These are phyloP conservation scores for Coemansia sp. DNA, from an alignment of 192 early-diverging fungal genomes.

Conservation along the genomic window DNA sequence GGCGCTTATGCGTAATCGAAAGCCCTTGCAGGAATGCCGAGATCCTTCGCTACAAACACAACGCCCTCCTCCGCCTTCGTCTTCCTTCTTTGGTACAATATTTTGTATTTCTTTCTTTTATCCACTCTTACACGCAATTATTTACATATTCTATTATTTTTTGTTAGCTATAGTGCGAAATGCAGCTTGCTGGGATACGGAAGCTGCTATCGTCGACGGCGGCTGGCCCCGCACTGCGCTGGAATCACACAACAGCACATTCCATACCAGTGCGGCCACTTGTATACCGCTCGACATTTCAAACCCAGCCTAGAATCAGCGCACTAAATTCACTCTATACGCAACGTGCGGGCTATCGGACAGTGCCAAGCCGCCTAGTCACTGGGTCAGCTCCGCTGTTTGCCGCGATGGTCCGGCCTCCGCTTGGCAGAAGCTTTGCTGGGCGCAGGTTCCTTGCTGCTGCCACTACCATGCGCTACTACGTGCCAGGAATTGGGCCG, in stretches of 20 bases:
- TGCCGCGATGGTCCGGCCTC: slow-evolving; percentile 16
- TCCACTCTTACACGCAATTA: not conserved
- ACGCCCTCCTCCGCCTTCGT: not conserved
- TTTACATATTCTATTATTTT: not conserved
- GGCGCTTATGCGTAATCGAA: slow-evolving; percentile 10
- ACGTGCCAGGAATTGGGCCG: slow-evolving; percentile 37
- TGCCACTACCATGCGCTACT: slow-evolving; percentile 45
- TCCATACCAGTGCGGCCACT: not conserved
- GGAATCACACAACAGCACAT: slow-evolving; percentile 7
- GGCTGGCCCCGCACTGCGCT: not conserved
- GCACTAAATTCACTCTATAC: not conserved
- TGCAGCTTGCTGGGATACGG: slow-evolving; percentile 23
- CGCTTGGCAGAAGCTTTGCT: slow-evolving; percentile 14
- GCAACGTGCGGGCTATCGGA: slow-evolving; percentile 20
- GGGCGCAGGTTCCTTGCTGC: slow-evolving; percentile 44
- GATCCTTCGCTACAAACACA: not conserved
- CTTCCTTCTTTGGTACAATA: not conserved
- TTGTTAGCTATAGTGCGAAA: slow-evolving; percentile 1
- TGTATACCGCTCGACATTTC: slow-evolving; percentile 6
- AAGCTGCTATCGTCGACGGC: slow-evolving; percentile 8
- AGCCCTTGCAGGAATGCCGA: not conserved
- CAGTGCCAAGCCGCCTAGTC: not conserved
- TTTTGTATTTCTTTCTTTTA: slow-evolving; percentile 5
- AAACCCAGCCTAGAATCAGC: slow-evolving; percentile 1
- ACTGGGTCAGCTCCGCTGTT: not conserved